These are phyloP conservation scores for Gracilaria caudata DNA, from an alignment of 23 red algal species.

Conservation along the genomic window DNA sequence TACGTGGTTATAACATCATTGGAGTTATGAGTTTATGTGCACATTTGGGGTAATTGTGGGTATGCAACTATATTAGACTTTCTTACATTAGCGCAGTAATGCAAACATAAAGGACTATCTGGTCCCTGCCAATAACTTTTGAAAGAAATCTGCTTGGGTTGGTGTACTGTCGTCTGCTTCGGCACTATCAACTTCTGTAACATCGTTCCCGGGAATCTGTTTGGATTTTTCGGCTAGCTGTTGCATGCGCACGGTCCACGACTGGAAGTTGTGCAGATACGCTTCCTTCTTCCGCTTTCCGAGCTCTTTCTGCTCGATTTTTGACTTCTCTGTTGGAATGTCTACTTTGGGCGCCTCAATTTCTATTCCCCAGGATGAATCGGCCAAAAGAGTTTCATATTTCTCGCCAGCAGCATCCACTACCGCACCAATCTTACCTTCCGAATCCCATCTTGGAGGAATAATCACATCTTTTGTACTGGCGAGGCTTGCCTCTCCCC, in stretches of 20 bases:
- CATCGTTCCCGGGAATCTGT: conserved; percentile 11
- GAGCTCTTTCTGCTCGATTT: not conserved
- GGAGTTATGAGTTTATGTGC: not conserved
- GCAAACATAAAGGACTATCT: conserved; percentile 33
- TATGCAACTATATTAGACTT: not conserved
- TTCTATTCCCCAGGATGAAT: conserved; percentile 1
- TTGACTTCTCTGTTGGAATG: not conserved
- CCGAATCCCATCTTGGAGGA: conserved; percentile 57
- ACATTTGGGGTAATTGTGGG: not conserved
- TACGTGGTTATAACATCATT: not conserved
- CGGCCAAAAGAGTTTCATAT: not conserved
- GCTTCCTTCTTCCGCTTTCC: conserved; percentile 23
- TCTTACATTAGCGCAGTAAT: not conserved
- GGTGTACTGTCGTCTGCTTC: not conserved
- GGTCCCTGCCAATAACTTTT: conserved; percentile 44
- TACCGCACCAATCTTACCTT: conserved; percentile 53
- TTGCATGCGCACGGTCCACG: conserved; percentile 8
- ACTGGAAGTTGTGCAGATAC: conserved; percentile 9
- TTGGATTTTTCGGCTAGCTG: not conserved
- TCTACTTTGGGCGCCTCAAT: not conserved
- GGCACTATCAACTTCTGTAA: conserved; percentile 18
- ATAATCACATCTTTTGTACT: conserved; percentile 40
- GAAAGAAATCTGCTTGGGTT: conserved; percentile 60
- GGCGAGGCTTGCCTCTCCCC: conserved; percentile 34
- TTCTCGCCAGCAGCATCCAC: conserved; percentile 27